A percentile compares a stretch with the other conserved stretches of the same genome.
These are phyloP conservation scores for Thecaphora thlaspeos DNA, from an alignment of 1,284 basidiomycete genomes.

Conservation along the genomic window DNA sequence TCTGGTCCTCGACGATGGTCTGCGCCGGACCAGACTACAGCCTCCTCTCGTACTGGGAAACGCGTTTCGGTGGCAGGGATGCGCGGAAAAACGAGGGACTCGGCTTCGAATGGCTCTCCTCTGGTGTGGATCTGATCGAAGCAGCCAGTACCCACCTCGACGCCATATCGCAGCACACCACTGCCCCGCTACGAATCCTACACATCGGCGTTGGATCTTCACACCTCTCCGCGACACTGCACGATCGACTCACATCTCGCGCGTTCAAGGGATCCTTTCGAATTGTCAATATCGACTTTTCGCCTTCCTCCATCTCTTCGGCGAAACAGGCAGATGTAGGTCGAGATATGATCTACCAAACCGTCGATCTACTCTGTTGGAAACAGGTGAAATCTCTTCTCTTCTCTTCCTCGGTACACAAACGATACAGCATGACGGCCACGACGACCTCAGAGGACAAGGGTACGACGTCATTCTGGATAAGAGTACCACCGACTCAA, in stretches of 20 bases:
- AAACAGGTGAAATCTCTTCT: neutral
- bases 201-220: constrained; percentile 34
- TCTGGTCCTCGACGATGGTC: too few species aligned
- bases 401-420: neutral
- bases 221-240: constrained; percentile 1
- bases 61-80: neutral
- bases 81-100: neutral
- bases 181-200: constrained; percentile 44
- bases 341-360: constrained; percentile 12
- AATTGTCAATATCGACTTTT: constrained; percentile 28
- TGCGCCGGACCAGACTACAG: neutral
- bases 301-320: neutral
- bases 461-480: constrained; percentile 29
- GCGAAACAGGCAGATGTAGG: neutral
- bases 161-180: constrained; percentile 54
- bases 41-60: neutral
- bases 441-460: neutral
- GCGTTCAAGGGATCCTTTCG: neutral
- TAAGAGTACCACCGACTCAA: constrained; percentile 32
- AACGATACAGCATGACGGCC: too few species aligned
- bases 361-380: constrained; percentile 19
- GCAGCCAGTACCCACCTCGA: too few species aligned
- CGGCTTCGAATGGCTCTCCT: constrained; percentile 4
- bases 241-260: constrained; percentile 4
- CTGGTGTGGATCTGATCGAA: too few species aligned